Base-by-base conservation (phyloP, 768 basidiomycete genomes). In the Boletus rubescentipes region DNA sequence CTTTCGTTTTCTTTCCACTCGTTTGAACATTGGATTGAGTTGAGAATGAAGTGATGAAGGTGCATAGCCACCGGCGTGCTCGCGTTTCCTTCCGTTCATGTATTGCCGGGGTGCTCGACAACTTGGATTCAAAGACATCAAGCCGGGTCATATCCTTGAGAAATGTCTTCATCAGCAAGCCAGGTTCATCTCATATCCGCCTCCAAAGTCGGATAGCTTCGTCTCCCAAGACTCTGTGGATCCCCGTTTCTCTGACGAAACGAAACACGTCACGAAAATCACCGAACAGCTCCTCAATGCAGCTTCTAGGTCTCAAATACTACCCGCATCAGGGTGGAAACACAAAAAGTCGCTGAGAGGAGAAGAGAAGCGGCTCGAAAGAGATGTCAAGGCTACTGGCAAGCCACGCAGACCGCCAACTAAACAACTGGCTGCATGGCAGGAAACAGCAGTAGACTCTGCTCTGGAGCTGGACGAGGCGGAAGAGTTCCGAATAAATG, bases 11-110 rank as follows among this genome's bases (percentile, higher is more conserved):
- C 84, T 90, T 59, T 84, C 84, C 8, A 89, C 77, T 54, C 90
- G 82, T 72, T 92, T 91, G 77, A 89, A 90, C 89, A 91, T 91
- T 44, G 39, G 32, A 34, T 38, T 35, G 26, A 3, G 26, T 6
- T 6, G 26, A 26, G 26, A 26, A 6, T 26, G 26, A 18, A 23
- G 20, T 32, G 37, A 49, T 46, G 26, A 6, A 4, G 23, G 3
- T 54, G 56, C 48, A 72, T 44, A 66, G 70, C 66, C 70, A 68
- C 68, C 43, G 8, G 36, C 12, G 8, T 12, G 3, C 20, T 39
- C 21, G 21, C 51, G 35, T 61, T 67, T 69, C 65, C 64, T 53
- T 61, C 58, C 59, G 57, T 61, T 58, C 71, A 69, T 73, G 70
- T 63, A 63, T 57, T 49, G 61, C 49, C 66, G 59, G 42, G 55